phyloP scores from a whole-genome alignment of 306 rosid genomes.

The Erythrophleum fordii region DNA sequence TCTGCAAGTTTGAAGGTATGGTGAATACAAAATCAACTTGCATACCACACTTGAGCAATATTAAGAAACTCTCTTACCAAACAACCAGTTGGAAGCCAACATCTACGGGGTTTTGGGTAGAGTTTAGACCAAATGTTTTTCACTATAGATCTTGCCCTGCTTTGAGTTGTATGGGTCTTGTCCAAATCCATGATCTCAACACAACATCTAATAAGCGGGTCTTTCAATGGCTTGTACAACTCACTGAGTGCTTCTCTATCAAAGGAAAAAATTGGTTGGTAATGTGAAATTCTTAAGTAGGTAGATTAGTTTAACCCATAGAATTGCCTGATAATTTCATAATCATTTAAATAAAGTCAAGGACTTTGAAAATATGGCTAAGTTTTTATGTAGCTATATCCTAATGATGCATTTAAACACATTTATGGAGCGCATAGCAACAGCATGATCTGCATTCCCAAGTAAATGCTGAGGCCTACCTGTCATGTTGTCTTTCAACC shows the following conservation, averaged over 20 bases:
- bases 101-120: constrained; percentile 80
- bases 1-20: constrained; percentile 53
- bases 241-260: constrained; percentile 61
- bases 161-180: constrained; percentile 46
- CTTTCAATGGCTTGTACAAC: constrained; percentile 81
- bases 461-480: constrained; percentile 49
- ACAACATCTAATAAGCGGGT: constrained; percentile 73
- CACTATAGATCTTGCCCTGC: constrained; percentile 48
- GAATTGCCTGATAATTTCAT: constrained; percentile 19
- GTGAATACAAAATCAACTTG: constrained; percentile 35
- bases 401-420: constrained; percentile 7
- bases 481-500: constrained; percentile 71
- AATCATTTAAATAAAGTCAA: constrained; percentile 16
- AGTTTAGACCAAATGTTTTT: constrained; percentile 85
- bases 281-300: constrained; percentile 25
- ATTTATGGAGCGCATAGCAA: constrained; percentile 10
- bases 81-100: constrained; percentile 98
- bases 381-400: not conserved
- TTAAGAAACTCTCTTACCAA: constrained; percentile 62
- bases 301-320: not conserved
- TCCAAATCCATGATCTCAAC: constrained; percentile 68
- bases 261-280: constrained; percentile 21
- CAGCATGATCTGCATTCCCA: constrained; percentile 19
- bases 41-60: constrained; percentile 20
- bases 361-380: not conserved